These are phyloP conservation scores for Amphibolis antarctica DNA, from an alignment of 106 monocot species.

Conservation along the genomic window DNA sequence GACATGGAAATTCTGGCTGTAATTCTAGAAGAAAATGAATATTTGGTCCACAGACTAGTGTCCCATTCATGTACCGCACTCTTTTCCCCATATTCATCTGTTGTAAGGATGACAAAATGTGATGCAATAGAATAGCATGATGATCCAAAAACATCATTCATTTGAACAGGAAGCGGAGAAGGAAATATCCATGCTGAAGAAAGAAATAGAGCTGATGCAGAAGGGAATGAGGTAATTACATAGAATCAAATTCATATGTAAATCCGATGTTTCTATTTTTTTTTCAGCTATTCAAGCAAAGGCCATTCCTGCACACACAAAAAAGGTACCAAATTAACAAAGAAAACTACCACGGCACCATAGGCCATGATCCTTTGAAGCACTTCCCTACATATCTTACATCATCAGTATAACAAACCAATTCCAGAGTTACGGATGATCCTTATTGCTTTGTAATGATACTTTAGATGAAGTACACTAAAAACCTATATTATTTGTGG, in stretches of 20 bases:
- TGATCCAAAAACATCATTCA: not conserved
- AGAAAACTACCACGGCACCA: too few species aligned
- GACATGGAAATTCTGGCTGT: not conserved
- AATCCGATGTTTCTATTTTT: not conserved
- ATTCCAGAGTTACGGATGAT: too few species aligned
- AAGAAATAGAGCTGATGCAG: constrained; percentile 48
- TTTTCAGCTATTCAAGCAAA: not conserved
- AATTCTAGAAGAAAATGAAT: not conserved
- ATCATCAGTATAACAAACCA: too few species aligned
- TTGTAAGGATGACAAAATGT: not conserved
- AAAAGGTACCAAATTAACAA: too few species aligned
- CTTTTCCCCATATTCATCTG: not conserved
- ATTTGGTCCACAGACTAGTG: not conserved
- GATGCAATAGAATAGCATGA: not conserved
- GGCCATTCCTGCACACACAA: not conserved
- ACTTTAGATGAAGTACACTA: too few species aligned
- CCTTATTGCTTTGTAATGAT: too few species aligned
- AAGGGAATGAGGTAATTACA: constrained; percentile 49
- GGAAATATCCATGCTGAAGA: constrained; percentile 39
- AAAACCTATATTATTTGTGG: too few species aligned
- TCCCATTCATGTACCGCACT: too few species aligned
- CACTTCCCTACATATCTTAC: too few species aligned
- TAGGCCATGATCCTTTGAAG: too few species aligned
- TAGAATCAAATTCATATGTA: not conserved
- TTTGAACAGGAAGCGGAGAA: constrained; percentile 27